Evolutionary conservation across 2,329 filamentous ascomycete genomes (phyloP).

Genomic region (Metarhizium robertsii): DNA sequence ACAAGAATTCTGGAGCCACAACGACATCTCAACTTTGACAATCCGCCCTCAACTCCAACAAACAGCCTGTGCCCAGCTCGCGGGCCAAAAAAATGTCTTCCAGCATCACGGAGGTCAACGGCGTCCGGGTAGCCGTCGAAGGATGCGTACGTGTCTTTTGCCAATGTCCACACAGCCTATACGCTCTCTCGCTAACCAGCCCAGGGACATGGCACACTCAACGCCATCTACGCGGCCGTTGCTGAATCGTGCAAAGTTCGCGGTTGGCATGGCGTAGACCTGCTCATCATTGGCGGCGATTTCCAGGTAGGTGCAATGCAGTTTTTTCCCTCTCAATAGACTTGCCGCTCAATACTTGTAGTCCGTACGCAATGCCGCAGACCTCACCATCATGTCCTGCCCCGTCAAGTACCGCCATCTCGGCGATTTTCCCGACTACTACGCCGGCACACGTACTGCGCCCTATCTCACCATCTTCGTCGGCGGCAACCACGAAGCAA

Average conservation of each 20-base stretch:
- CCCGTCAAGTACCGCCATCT: slow-evolving; percentile 80
- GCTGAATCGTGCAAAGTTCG: slow-evolving; percentile 57
- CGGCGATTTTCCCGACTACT: slow-evolving; percentile 92
- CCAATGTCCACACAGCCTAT: neutral
- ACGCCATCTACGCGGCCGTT: slow-evolving; percentile 83
- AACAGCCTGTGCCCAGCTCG: neutral
- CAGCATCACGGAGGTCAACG: slow-evolving; percentile 26
- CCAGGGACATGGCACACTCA: slow-evolving; percentile 81
- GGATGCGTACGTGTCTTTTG: slow-evolving; percentile 57
- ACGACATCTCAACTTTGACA: neutral
- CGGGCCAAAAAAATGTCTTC: slow-evolving; percentile 14
- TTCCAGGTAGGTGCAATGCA: slow-evolving; percentile 58
- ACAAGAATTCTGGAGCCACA: too few relatives aligned
- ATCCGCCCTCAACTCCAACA: neutral
- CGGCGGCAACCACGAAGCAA: slow-evolving; percentile 91
- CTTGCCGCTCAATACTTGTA: slow-evolving; percentile 20
- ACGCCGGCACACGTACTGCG: slow-evolving; percentile 65
- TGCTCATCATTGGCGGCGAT: slow-evolving; percentile 91
- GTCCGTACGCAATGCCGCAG: slow-evolving; percentile 80
- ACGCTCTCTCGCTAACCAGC: slow-evolving; percentile 12
- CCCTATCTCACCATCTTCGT: slow-evolving; percentile 90
- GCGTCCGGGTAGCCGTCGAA: slow-evolving; percentile 72
- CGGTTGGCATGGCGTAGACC: slow-evolving; percentile 73
- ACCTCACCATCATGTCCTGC: slow-evolving; percentile 83
- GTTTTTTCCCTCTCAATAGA: neutral